Base-by-base conservation (phyloP, 2,329 filamentous ascomycete genomes). In the Sclerotinia minor region DNA sequence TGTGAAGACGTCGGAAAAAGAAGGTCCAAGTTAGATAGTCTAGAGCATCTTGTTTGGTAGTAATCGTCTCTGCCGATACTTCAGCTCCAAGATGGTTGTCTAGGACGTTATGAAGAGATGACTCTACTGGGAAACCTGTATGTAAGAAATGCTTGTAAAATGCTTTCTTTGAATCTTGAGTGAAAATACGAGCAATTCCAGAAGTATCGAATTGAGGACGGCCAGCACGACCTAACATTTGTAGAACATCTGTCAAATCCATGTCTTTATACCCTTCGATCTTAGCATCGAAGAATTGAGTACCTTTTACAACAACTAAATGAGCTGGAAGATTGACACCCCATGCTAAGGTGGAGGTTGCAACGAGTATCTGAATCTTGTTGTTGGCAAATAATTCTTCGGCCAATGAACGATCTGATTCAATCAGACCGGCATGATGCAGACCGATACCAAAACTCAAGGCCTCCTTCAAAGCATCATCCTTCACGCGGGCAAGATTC, bases 91-190 rank as follows among this genome's bases (percentile, higher is more conserved):
- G 84, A 84, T 99, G 96, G 81, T 99, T 97, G 80, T 98, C 94
- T 9, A 99, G 83, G 0, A 98, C 95, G 26, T 96, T 97, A 79
- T 99, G 95, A 50, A 99, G 83, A 0, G 94, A 96, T 0, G 94
- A 97, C 78, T 99, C 95, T 15, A 99, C 95, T 0, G 95, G 96
- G 78, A 99, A 99, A 1, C 95, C 96, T 0, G 94, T 98, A 77
- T 99, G 95, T 66, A 99, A 80, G 81, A 99, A 99, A 80, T 99
- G 95, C 82, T 99, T 99, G 81, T 99, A 99, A 79, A 99, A 99
- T 69, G 96, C 92, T 80, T 99, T 99, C 83, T 98, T 99, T 2
- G 94, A 83, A 75, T 98, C 94, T 75, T 99, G 94, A 0, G 95
- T 99, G 77, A 99, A 97, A 76, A 99, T 99, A 41, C 94, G 89